These are phyloP conservation scores for Murraya koenigii DNA, from an alignment of 345 rosid genomes.

Conservation along the genomic window DNA sequence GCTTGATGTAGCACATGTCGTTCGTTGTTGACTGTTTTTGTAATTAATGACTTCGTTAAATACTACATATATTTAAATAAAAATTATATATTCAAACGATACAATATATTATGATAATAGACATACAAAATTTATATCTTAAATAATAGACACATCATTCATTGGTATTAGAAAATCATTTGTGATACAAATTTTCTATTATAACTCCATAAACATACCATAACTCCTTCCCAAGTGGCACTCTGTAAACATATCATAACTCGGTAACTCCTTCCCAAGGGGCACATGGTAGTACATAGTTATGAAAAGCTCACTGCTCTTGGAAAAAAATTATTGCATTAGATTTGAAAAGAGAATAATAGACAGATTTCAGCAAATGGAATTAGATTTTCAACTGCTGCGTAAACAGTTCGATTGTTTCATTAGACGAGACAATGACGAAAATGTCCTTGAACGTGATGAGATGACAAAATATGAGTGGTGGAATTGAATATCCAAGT, in stretches of 20 bases:
- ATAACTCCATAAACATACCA: too few relatives aligned
- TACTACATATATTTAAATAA: neutral
- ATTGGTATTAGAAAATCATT: neutral
- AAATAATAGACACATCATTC: neutral
- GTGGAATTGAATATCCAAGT: neutral
- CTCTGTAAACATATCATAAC: too few relatives aligned
- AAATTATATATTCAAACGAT: too few relatives aligned
- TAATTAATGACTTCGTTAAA: neutral
- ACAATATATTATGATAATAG: too few relatives aligned
- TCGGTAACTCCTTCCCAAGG: too few relatives aligned
- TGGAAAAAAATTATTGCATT: neutral
- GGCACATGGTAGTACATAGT: neutral
- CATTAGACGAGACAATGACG: neutral
- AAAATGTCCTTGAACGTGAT: neutral
- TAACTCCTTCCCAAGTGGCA: too few relatives aligned
- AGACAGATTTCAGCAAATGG: neutral
- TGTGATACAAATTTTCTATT: too few relatives aligned
- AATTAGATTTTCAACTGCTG: neutral
- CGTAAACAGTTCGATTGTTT: neutral
- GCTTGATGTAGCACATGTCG: neutral
- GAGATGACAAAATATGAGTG: neutral
- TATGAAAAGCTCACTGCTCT: too few relatives aligned
- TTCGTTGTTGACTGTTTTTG: neutral
- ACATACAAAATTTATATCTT: neutral
- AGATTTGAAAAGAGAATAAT: too few relatives aligned